Base-by-base conservation (phyloP, 1,284 basidiomycete genomes). In the Cryptococcus depauperatus region DNA sequence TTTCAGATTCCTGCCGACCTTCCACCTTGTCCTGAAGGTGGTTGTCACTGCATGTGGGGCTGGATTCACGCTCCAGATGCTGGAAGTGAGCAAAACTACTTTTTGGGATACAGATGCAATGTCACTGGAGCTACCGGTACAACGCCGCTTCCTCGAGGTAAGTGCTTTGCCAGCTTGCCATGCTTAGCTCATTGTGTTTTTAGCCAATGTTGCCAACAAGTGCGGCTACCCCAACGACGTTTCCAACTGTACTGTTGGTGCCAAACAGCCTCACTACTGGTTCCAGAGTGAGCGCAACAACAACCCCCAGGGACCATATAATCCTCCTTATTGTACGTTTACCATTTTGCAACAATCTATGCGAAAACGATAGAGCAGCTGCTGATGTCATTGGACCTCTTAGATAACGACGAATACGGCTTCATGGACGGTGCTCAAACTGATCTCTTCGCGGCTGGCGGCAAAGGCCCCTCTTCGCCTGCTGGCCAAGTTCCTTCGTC, bases 371-470 rank as follows among this genome's bases (percentile, higher is more conserved):
- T 4, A 14, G 32, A 6, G 10, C 32, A 33, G 23, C 3, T 37
- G 18, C 18, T 18, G 35, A 16, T 37, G 35, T 18, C 25, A 13
- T 21, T 14, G 13, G 47, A 50, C 19, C 18, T 4, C 19, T 19
- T 35, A 61, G 59, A 73, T 52, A 70, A 73, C 49, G 56, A 46
- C 27, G 59, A 59, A 14, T 72, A 69, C 41, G 70, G 70, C 13
- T 73, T 65, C 52, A 58, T 56, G 47, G 57, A 73, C 44, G 71
- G 71, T 25, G 71, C 71, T 19, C 71, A 73, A 55, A 67, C 66
- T 23, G 69, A 73, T 47, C 59, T 73, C 27, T 73, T 66, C 47
- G 60, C 58, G 7, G 52, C 48, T 14, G 42, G 43, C 13, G 33
- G 37, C 25, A 37, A 28, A n/a, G 21, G 23, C 27, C n/a, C n/a